phyloP scores from a whole-genome alignment of 768 basidiomycete species.

The Mycena galericulata region DNA sequence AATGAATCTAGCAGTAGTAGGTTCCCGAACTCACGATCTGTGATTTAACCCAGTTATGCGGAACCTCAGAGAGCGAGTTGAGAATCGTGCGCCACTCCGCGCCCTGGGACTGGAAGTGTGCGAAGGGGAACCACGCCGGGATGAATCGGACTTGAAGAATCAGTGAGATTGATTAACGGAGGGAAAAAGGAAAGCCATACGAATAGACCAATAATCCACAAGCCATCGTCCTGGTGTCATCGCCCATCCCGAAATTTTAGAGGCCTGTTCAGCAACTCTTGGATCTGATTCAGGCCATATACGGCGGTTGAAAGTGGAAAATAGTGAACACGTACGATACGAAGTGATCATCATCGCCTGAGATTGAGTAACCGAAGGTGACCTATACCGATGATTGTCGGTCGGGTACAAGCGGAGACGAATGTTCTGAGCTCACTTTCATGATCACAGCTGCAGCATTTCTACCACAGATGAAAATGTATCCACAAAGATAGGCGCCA shows the following conservation, averaged over 20 bases:
- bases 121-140: conserved; percentile 64
- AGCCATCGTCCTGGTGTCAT: conserved; percentile 56
- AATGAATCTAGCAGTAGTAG: no score
- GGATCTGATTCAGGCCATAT: not conserved
- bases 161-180: not conserved
- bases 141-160: conserved; percentile 56
- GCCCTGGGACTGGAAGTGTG: conserved; percentile 60
- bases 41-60: conserved; percentile 58
- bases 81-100: conserved; percentile 52
- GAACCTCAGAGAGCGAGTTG: conserved; percentile 50
- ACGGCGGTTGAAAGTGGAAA: not conserved
- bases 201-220: conserved; percentile 55
- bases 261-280: conserved; percentile 51
- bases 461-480: conserved; percentile 37
- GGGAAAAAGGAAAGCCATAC: conserved; percentile 38
- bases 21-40: conserved; percentile 53
- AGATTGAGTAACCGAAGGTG: conserved; percentile 53
- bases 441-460: conserved; percentile 54
- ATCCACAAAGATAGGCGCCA: no score
- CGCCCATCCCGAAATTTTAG: conserved; percentile 55
- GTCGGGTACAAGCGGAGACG: not conserved
- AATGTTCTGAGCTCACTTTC: conserved; percentile 48
- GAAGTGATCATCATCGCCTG: conserved; percentile 50
- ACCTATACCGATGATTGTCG: conserved; percentile 23
- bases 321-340: conserved; percentile 34